Percentiles rank a stretch among this genome's conserved stretches.
Conservation (phyloP, 2,329 filamentous ascomycete genomes). For the Thermomyces lanuginosus region DNA sequence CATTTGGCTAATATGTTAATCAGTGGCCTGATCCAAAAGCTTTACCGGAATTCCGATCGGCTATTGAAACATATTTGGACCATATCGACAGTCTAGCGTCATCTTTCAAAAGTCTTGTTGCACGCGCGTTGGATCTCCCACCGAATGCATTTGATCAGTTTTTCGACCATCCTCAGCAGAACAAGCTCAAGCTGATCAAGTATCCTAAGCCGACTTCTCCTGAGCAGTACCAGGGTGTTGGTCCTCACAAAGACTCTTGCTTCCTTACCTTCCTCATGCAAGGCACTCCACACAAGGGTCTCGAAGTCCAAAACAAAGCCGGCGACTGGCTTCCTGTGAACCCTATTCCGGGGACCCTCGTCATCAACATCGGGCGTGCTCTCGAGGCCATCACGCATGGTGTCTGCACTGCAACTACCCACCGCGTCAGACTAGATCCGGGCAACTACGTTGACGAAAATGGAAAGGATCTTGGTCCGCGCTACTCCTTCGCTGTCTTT, state of each 20-base stretch:
- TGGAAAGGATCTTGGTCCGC: conserved; percentile 13
- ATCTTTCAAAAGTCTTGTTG: conserved; percentile 15
- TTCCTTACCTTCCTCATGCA: conserved; percentile 35
- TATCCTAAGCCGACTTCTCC: conserved; percentile 18
- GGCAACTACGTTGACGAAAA: conserved; percentile 14
- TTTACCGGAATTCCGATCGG: conserved; percentile 17
- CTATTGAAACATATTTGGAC: conserved; percentile 16
- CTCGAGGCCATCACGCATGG: conserved; percentile 21
- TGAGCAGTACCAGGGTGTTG: conserved; percentile 23
- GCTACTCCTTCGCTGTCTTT: conserved; percentile 22
- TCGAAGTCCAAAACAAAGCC: conserved; percentile 33
- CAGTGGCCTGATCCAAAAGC: conserved; percentile 20
- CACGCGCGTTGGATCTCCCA: conserved; percentile 18
- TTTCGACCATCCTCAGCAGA: conserved; percentile 19
- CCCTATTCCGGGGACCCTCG: conserved; percentile 30
- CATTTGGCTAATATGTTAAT: background rate
- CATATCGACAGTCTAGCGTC: conserved; percentile 13
- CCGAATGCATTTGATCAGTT: conserved; percentile 15
- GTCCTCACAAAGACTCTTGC: conserved; percentile 34
- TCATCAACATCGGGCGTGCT: conserved; percentile 32
- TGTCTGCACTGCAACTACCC: conserved; percentile 21
- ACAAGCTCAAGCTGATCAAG: conserved; percentile 26
- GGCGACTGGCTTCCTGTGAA: conserved; percentile 31
- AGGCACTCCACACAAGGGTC: conserved; percentile 26
- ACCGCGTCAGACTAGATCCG: conserved; percentile 16